Percentiles rank a stretch among this genome's conserved stretches.
These are phyloP conservation scores for Besnoitia besnoiti DNA, from an alignment of 169 alveolate genomes.

Conservation along the genomic window DNA sequence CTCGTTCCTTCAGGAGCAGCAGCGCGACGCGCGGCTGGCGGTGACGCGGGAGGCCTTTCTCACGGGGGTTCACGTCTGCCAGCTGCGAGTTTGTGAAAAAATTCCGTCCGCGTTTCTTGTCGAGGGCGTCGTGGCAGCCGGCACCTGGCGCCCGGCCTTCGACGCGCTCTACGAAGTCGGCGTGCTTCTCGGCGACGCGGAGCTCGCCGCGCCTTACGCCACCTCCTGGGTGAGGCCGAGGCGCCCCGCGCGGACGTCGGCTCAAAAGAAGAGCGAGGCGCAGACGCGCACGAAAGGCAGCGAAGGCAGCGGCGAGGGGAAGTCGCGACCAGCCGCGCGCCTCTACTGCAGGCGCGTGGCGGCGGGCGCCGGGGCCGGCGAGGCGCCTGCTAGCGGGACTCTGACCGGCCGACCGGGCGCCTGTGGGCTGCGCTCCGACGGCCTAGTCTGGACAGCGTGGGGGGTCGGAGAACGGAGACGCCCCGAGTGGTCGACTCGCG, in stretches of 20 bases:
- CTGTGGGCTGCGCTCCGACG: slow-evolving; percentile 13
- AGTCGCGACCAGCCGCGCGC: not conserved
- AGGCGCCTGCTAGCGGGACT: not conserved
- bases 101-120: not conserved
- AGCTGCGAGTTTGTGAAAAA: not conserved
- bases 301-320: not conserved
- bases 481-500: too few species aligned
- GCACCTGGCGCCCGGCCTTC: not conserved
- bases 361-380: not conserved
- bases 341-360: not conserved
- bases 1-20: not conserved
- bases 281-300: not conserved
- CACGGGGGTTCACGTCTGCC: slow-evolving; percentile 18
- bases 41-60: slow-evolving; percentile 28
- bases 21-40: not conserved
- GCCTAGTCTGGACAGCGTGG: slow-evolving; percentile 9
- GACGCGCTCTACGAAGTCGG: slow-evolving; percentile 22
- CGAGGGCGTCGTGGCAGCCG: not conserved
- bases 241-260: not conserved
- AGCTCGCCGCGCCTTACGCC: not conserved
- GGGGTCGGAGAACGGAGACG: not conserved
- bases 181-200: slow-evolving; percentile 7
- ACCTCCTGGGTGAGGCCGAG: not conserved
- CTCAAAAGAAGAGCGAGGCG: not conserved
- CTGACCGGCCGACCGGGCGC: slow-evolving; percentile 27